phyloP scores from a whole-genome alignment of 2,329 filamentous ascomycete genomes.

The Colletotrichum tropicicola region DNA sequence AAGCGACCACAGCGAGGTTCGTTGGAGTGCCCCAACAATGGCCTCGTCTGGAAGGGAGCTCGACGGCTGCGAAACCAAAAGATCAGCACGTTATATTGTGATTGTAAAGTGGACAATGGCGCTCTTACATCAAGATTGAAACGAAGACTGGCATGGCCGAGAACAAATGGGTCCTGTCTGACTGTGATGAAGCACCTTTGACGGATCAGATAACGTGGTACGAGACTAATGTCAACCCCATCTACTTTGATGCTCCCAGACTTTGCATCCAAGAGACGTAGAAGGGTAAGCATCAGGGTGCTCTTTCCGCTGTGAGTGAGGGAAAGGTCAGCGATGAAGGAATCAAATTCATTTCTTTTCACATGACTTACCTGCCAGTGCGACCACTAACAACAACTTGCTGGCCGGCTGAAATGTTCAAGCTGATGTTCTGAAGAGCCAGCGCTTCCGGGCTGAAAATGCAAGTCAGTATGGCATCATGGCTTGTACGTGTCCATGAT shows the following conservation, averaged over 20 bases:
- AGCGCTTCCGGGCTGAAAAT: not conserved
- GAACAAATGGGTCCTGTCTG: not conserved
- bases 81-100: too few species aligned
- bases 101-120: too few species aligned
- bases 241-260: not conserved
- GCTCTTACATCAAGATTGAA: conserved; percentile 16
- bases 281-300: not conserved
- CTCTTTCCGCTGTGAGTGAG: conserved; percentile 9
- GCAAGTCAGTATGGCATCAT: not conserved
- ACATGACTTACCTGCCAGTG: conserved; percentile 19
- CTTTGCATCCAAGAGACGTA: not conserved
- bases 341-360: not conserved
- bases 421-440: not conserved
- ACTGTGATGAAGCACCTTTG: conserved; percentile 15
- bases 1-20: not conserved
- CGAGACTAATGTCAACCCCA: conserved; percentile 1
- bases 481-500: not conserved
- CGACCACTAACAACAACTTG: conserved; percentile 11
- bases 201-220: not conserved
- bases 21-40: not conserved
- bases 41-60: not conserved
- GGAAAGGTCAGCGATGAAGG: not conserved
- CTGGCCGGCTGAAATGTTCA: conserved; percentile 3
- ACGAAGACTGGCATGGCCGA: conserved; percentile 9
- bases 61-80: not conserved